Evolutionary conservation across 2,329 filamentous ascomycete genomes (phyloP).

Genomic region (Dothiorella sarmentorum): DNA sequence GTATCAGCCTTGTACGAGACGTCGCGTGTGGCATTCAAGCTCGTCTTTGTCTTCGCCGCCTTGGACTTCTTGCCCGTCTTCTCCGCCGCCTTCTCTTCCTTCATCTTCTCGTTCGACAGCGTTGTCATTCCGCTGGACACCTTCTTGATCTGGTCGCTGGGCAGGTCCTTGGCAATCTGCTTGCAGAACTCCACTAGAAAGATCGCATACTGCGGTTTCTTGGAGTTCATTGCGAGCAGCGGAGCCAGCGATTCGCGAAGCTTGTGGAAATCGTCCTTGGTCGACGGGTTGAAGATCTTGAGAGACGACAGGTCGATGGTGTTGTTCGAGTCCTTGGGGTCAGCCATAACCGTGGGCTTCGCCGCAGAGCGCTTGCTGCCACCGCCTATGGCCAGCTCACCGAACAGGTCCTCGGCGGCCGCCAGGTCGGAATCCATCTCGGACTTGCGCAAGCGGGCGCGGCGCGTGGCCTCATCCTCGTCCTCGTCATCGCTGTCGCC

Average conservation of each 20-base stretch:
- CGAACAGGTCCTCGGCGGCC: conserved; percentile 90
- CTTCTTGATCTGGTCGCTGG: conserved; percentile 96
- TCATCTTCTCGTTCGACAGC: conserved; percentile 95
- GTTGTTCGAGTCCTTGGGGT: conserved; percentile 69
- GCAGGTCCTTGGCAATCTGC: conserved; percentile 79
- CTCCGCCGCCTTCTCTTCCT: conserved; percentile 91
- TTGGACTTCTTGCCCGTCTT: conserved; percentile 97
- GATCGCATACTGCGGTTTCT: conserved; percentile 85
- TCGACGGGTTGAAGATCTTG: conserved; percentile 82
- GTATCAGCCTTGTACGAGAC: conserved; percentile 61
- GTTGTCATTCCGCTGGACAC: conserved; percentile 83
- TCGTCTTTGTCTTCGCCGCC: conserved; percentile 92
- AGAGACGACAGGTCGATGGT: conserved; percentile 78
- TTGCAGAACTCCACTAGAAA: conserved; percentile 92
- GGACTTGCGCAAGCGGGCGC: conserved; percentile 69
- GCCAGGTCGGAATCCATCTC: conserved; percentile 86
- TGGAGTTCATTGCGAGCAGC: conserved; percentile 68
- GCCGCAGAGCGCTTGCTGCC: conserved; percentile 67
- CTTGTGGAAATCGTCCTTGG: conserved; percentile 79
- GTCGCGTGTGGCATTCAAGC: conserved; percentile 65
- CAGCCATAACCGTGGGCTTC: conserved; percentile 65
- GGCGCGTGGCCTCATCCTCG: conserved; percentile 66
- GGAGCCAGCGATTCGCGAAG: conserved; percentile 77
- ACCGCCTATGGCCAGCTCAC: conserved; percentile 65
- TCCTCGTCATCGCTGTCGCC: conserved; percentile 60